Percentiles rank a stretch among this genome's conserved stretches.
These are phyloP conservation scores for Phaeodactylum tricornutum DNA, from an alignment of 108 stramenopile species.

Conservation along the genomic window DNA sequence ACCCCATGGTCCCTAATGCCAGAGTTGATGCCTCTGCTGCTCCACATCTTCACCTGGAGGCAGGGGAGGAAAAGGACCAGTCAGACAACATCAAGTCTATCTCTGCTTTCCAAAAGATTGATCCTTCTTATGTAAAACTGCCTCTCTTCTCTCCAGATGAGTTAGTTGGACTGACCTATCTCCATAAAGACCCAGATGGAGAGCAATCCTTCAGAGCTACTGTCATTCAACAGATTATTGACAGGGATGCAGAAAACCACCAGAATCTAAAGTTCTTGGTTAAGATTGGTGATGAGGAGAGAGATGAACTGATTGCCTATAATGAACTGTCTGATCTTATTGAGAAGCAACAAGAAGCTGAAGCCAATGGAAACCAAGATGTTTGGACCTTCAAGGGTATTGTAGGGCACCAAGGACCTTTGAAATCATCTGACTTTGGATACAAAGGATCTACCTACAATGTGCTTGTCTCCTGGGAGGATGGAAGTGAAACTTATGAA, in stretches of 20 bases:
- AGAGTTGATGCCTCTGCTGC: no score
- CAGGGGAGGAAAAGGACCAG: no score
- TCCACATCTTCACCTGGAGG: no score
- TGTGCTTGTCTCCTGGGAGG: slow-evolving; percentile 20
- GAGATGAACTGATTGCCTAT: slow-evolving; percentile 5
- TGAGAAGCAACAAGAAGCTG: slow-evolving; percentile 5
- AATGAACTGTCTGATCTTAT: slow-evolving; percentile 7
- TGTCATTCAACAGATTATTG: background rate
- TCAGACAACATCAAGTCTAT: no score
- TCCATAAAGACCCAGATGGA: no score
- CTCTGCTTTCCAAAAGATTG: no score
- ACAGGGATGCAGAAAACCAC: slow-evolving; percentile 1
- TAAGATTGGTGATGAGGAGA: background rate
- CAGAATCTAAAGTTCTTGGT: background rate
- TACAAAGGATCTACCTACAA: slow-evolving; percentile 24
- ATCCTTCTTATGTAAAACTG: no score
- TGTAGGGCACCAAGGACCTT: slow-evolving; percentile 12
- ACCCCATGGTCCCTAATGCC: no score
- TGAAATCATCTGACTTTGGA: background rate
- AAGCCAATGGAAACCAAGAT: background rate
- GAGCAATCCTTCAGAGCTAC: no score
- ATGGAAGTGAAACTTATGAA: slow-evolving; percentile 14
- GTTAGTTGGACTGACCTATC: no score
- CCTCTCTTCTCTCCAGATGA: no score
- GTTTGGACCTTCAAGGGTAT: slow-evolving; percentile 5